Conservation (phyloP, 331 rosid genomes). For the Dryas integrifolia region DNA sequence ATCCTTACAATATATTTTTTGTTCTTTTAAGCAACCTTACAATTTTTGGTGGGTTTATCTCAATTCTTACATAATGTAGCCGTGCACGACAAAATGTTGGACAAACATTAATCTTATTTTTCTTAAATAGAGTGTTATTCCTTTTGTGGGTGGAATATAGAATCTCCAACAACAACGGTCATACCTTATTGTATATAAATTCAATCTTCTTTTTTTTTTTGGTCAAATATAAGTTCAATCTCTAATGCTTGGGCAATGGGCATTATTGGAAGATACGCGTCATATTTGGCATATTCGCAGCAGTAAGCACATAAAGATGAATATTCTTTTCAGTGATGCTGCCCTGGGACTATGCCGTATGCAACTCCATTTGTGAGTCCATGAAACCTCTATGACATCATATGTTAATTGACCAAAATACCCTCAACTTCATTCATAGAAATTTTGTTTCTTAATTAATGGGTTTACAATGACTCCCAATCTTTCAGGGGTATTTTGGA, state of each 20-base stretch:
- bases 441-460: background rate
- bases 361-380: background rate
- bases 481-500: background rate
- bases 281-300: slow-evolving; percentile 64
- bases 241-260: background rate
- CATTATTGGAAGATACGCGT: slow-evolving; percentile 23
- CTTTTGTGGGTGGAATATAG: background rate
- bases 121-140: background rate
- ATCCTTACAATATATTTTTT: too few relatives aligned
- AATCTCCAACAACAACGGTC: slow-evolving; percentile 4
- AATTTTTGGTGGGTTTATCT: too few relatives aligned
- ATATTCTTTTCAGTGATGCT: slow-evolving; percentile 58
- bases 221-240: background rate
- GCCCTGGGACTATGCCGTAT: slow-evolving; percentile 43
- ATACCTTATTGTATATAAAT: background rate
- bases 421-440: slow-evolving; percentile 14
- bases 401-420: slow-evolving; percentile 24
- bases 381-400: background rate
- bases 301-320: slow-evolving; percentile 43
- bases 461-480: background rate
- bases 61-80: background rate
- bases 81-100: slow-evolving; percentile 28
- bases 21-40: too few relatives aligned
- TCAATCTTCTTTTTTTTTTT: background rate
- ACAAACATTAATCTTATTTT: too few relatives aligned